Evolutionary conservation across 1,284 basidiomycete genomes (phyloP), one percentile per base, ranked within the genome.

Genomic region (Coriolopsis trogii): DNA sequence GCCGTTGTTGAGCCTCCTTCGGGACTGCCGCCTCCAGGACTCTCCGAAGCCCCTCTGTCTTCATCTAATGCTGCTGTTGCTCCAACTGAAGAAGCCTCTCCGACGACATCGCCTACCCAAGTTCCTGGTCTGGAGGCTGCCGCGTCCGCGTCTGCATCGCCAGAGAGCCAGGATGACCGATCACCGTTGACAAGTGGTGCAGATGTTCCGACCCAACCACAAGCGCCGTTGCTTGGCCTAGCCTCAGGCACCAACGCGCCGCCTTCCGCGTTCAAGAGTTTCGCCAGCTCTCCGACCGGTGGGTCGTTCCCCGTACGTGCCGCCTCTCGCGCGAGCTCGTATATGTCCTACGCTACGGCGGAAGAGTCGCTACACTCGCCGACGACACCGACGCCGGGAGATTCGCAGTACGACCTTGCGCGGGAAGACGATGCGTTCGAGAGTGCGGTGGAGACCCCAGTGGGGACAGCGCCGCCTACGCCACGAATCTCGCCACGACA

Each of bases 321-420:
- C 3, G 62, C 54, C 25, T 72, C 70, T 3, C 63, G 68, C 21
- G 62, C 69, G 21, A 71, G 68, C 56, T 68, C 68, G 1, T 49
- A 61, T 30, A 54, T 62, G 28, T 63, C 70, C 6, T 72, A 67
- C 49, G 64, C 62, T 8, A 71, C 70, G 20, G 69, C 70, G 16
- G 64, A 67, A 31, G 67, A 68, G 43, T 61, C 58, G 4, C 47
- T 59, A 24, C 34, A 48, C 29, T 43, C 62, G 7, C 53, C 58
- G 12, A 52, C 51, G 4, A 42, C 62, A 7, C 53, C 58, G 12
- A 52, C 51, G 4, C 45, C 58, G 4, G 34, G 40, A 26, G 59
- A 53, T 8, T 53, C 52, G 18, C 48, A 31, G 33, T 37, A 42
- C 34, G 44, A 59, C 34, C 46, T 53, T 13, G 50, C 30, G 15